Conservation (phyloP, 1,284 basidiomycete species). For the Heterobasidion occidentale region DNA sequence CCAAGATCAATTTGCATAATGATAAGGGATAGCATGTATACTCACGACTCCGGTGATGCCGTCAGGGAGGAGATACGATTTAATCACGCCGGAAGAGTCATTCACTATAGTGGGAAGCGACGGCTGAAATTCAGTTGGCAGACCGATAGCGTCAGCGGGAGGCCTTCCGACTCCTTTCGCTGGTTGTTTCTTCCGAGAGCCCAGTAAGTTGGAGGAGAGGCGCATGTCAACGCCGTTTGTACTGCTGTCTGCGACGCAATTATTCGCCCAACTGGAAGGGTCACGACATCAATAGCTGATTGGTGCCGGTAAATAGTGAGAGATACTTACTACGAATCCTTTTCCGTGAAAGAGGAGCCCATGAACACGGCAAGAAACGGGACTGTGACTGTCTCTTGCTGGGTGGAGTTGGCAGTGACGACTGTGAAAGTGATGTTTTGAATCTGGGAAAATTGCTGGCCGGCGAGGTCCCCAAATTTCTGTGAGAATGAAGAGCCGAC, state of each 20-base stretch:
- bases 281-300: neutral
- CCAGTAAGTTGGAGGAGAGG: neutral
- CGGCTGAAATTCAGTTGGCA: slow-evolving; percentile 44
- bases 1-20: neutral
- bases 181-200: neutral
- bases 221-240: slow-evolving; percentile 48
- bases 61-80: slow-evolving; percentile 50
- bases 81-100: slow-evolving; percentile 47
- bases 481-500: slow-evolving; percentile 13
- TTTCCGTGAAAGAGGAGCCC: slow-evolving; percentile 43
- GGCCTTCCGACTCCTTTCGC: neutral
- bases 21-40: slow-evolving; percentile 1
- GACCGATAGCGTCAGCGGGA: slow-evolving; percentile 26
- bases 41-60: slow-evolving; percentile 53
- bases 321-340: slow-evolving; percentile 40
- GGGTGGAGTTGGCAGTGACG: slow-evolving; percentile 37
- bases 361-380: slow-evolving; percentile 44
- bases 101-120: slow-evolving; percentile 31
- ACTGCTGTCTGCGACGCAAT: slow-evolving; percentile 43
- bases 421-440: slow-evolving; percentile 38
- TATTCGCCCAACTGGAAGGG: slow-evolving; percentile 43
- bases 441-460: slow-evolving; percentile 36
- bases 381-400: slow-evolving; percentile 39
- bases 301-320: slow-evolving; percentile 1
- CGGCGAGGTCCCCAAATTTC: slow-evolving; percentile 45